phyloP scores from a whole-genome alignment of 805 yeast genomes.

The Candida nemodendra region DNA sequence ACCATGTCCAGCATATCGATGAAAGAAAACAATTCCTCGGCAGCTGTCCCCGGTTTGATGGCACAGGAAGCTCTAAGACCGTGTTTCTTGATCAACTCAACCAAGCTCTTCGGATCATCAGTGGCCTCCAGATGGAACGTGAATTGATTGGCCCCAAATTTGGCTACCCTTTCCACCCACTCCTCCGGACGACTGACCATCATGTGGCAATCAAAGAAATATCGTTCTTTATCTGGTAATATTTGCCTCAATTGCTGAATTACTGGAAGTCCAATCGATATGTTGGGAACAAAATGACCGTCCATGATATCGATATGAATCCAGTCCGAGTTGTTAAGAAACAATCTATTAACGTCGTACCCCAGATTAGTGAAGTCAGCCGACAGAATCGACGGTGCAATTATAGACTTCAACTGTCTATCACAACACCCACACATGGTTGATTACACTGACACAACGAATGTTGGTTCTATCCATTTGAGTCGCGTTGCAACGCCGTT shows the following conservation, averaged over 20 bases:
- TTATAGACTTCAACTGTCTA: conserved; percentile 52
- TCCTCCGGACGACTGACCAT: conserved; percentile 92
- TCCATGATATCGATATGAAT: conserved; percentile 98
- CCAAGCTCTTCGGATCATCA: conserved; percentile 68
- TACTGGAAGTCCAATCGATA: conserved; percentile 79
- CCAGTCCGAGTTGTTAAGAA: conserved; percentile 88
- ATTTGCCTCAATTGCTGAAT: conserved; percentile 15
- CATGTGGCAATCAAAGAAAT: conserved; percentile 93
- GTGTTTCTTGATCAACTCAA: conserved; percentile 69
- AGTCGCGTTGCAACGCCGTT: too few species aligned
- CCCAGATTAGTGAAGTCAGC: conserved; percentile 89
- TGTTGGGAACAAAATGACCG: conserved; percentile 96
- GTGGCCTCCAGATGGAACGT: conserved; percentile 97
- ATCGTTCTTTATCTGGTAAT: conserved; percentile 34
- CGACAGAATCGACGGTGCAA: conserved; percentile 93
- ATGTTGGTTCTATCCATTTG: too few species aligned
- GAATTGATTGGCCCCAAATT: conserved; percentile 93
- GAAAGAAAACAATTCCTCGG: conserved; percentile 73
- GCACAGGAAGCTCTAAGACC: conserved; percentile 96
- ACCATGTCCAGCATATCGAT: conserved; percentile 88
- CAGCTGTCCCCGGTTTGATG: conserved; percentile 90
- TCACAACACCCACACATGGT: conserved; percentile 39
- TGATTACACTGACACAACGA: too few species aligned
- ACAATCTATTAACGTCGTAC: conserved; percentile 78
- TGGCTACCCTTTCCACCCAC: conserved; percentile 92